These are phyloP conservation scores for Sporothrix pseudoabietina DNA, from an alignment of 2,329 filamentous ascomycete species.

Conservation along the genomic window DNA sequence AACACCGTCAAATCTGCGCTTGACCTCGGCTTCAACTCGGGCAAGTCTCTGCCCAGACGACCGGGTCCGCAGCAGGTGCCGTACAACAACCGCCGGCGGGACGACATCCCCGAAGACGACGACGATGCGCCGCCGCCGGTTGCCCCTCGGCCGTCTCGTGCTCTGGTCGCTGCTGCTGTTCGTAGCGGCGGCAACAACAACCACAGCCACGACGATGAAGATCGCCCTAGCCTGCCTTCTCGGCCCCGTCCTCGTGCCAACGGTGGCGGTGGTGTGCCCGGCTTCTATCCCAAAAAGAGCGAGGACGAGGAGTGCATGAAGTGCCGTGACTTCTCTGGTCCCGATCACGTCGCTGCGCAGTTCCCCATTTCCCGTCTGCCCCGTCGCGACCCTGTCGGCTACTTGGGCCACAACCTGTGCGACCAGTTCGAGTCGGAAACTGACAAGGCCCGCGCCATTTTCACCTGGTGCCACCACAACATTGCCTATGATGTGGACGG, in stretches of 20 bases:
- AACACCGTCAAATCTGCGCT: constrained; percentile 43
- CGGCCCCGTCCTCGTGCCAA: constrained; percentile 31
- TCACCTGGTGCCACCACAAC: constrained; percentile 95
- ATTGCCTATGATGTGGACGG: constrained; percentile 78
- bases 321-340: constrained; percentile 84
- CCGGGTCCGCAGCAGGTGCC: constrained; percentile 22
- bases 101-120: constrained; percentile 25
- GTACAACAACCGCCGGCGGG: constrained; percentile 16
- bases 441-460: constrained; percentile 90
- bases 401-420: constrained; percentile 78
- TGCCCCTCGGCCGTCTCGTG: constrained; percentile 54
- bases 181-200: constrained; percentile 32
- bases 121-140: constrained; percentile 53
- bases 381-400: constrained; percentile 63
- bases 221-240: constrained; percentile 31
- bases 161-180: constrained; percentile 52
- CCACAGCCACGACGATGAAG: background rate
- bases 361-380: constrained; percentile 75
- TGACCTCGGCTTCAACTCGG: constrained; percentile 38
- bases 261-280: constrained; percentile 9
- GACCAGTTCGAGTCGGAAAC: constrained; percentile 76
- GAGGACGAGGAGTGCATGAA: constrained; percentile 62
- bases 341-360: constrained; percentile 75
- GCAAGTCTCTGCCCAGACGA: constrained; percentile 5
- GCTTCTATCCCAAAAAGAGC: constrained; percentile 26